Conservation (phyloP, 2,329 filamentous ascomycete species). For the Aspergillus amoenus region DNA sequence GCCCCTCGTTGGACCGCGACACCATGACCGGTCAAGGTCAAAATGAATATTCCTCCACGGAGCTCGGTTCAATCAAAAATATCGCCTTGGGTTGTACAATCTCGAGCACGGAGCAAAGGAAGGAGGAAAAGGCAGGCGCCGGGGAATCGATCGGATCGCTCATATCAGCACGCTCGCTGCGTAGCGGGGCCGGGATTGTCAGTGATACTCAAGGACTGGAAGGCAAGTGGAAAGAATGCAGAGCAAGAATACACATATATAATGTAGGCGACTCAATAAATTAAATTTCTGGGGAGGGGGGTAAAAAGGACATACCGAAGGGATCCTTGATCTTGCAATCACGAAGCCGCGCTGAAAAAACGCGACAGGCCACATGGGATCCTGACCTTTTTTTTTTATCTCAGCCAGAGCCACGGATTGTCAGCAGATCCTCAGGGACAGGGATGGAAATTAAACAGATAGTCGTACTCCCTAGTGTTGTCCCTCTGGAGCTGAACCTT, state of each 20-base stretch:
- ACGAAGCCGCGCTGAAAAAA: slow-evolving; percentile 18
- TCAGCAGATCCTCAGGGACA: neutral
- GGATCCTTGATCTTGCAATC: slow-evolving; percentile 27
- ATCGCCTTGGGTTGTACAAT: slow-evolving; percentile 19
- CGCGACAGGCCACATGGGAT: slow-evolving; percentile 23
- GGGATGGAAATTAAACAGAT: neutral
- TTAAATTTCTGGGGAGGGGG: neutral
- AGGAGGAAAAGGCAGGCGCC: slow-evolving; percentile 34
- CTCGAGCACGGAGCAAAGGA: slow-evolving; percentile 24
- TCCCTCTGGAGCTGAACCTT: slow-evolving; percentile 14
- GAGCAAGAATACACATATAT: neutral
- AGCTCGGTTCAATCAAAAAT: slow-evolving; percentile 2
- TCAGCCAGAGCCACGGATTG: neutral
- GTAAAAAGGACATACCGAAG: slow-evolving; percentile 25
- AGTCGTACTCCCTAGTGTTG: slow-evolving; percentile 11
- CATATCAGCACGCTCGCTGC: slow-evolving; percentile 32
- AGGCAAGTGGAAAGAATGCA: slow-evolving; percentile 1
- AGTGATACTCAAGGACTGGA: slow-evolving; percentile 12
- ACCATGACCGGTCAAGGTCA: slow-evolving; percentile 33
- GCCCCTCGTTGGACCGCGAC: slow-evolving; percentile 38
- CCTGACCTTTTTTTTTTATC: slow-evolving; percentile 4
- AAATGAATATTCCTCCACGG: neutral
- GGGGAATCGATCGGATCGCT: slow-evolving; percentile 28
- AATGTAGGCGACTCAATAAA: neutral
- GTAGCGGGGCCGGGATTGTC: slow-evolving; percentile 4